A percentile compares a stretch with the other conserved stretches of the same genome.
Conservation (phyloP, 2,329 filamentous ascomycete genomes). For the Arthrobotrys iridis region DNA sequence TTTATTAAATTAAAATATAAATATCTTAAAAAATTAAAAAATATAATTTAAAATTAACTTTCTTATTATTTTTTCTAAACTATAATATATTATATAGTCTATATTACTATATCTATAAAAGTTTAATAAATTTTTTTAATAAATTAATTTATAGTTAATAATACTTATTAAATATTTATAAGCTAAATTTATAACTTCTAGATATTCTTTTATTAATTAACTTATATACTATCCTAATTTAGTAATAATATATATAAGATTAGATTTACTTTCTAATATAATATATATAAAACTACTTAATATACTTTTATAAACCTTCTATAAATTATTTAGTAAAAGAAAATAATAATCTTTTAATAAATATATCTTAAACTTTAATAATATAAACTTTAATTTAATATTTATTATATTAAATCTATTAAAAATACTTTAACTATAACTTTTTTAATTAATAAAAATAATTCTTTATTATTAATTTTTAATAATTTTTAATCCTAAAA, state of each 20-base stretch:
- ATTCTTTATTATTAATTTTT: constrained; percentile 49
- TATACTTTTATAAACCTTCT: constrained; percentile 1
- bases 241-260: neutral
- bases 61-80: neutral
- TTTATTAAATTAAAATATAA: neutral
- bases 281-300: neutral
- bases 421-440: constrained; percentile 22
- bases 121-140: neutral
- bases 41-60: neutral
- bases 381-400: constrained; percentile 40
- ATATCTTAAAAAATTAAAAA: neutral
- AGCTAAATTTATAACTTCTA: neutral
- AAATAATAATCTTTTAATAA: neutral
- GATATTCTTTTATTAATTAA: neutral
- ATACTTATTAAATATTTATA: constrained; percentile 1
- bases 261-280: neutral
- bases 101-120: no score
- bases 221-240: constrained; percentile 6
- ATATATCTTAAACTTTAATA: no score
- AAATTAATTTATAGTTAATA: no score
- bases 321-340: neutral
- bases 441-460: constrained; percentile 51
- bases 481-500: constrained; percentile 33
- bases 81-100: neutral
- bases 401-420: constrained; percentile 34